phyloP scores from a whole-genome alignment of 129 eudicot genomes.

The Saussurea involucrata region DNA sequence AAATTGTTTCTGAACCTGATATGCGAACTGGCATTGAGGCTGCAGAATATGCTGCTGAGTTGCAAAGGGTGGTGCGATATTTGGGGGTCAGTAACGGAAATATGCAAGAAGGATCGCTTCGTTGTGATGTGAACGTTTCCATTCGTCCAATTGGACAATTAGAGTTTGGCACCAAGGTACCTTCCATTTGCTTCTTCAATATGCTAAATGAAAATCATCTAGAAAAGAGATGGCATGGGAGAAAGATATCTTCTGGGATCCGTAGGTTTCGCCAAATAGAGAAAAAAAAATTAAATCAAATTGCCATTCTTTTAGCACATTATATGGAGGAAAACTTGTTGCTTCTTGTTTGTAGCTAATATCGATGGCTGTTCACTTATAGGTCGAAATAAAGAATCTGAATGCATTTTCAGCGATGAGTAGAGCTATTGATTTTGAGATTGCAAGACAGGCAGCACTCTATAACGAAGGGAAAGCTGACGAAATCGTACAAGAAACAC shows the following conservation, averaged over 20 bases:
- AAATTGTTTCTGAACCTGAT: conserved; percentile 98
- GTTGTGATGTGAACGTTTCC: conserved; percentile 95
- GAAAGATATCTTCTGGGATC: background rate
- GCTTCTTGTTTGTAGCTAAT: background rate
- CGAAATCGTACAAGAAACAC: conserved; percentile 91
- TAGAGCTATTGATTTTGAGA: conserved; percentile 95
- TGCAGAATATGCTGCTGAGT: conserved; percentile 95
- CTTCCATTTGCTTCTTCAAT: background rate
- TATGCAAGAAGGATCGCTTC: conserved; percentile 98
- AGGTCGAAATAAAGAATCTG: conserved; percentile 95
- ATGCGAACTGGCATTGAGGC: conserved; percentile 95
- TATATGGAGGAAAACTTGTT: background rate
- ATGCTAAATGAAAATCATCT: background rate
- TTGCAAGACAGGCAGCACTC: conserved; percentile 70
- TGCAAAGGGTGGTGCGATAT: conserved; percentile 92
- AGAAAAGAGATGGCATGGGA: too few relatives aligned
- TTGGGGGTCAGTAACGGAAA: conserved; percentile 94
- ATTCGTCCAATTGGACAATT: conserved; percentile 84
- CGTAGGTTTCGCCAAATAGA: background rate
- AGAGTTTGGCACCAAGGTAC: conserved; percentile 92
- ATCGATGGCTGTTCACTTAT: conserved; percentile 4
- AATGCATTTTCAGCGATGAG: conserved; percentile 86
- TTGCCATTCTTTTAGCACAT: background rate
- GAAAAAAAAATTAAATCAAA: background rate
- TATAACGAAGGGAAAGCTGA: conserved; percentile 62